A percentile compares a stretch with the other conserved stretches of the same genome.
These are phyloP conservation scores for Lecanosticta acicola DNA, from an alignment of 2,329 filamentous ascomycete species.

Conservation along the genomic window DNA sequence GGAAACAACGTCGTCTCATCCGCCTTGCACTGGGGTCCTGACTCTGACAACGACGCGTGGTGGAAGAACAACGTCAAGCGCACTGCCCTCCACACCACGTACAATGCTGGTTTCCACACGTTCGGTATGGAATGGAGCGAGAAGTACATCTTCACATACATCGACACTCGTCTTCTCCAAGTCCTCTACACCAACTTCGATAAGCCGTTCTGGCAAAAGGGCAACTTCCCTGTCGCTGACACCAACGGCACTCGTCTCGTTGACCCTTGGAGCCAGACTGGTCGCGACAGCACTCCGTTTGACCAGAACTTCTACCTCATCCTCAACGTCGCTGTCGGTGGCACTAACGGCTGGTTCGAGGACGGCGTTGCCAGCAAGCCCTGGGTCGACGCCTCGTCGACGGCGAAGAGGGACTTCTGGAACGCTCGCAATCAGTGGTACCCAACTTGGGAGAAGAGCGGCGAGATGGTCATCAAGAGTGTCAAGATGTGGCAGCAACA, in stretches of 20 bases:
- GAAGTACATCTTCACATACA: conserved; percentile 82
- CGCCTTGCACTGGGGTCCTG: conserved; percentile 76
- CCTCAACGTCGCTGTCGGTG: conserved; percentile 37
- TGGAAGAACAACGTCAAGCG: conserved; percentile 79
- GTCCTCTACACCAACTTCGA: conserved; percentile 64
- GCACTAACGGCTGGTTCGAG: conserved; percentile 65
- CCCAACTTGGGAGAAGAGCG: conserved; percentile 34
- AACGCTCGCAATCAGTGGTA: conserved; percentile 38
- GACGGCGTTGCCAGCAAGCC: conserved; percentile 68
- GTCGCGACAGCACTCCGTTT: conserved; percentile 35
- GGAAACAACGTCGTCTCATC: conserved; percentile 78
- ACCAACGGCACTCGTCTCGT: conserved; percentile 35
- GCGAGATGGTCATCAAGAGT: conserved; percentile 38
- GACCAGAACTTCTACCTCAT: conserved; percentile 40
- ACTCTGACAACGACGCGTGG: conserved; percentile 67
- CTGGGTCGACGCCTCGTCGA: conserved; percentile 65
- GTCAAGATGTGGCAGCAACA: conserved; percentile 46
- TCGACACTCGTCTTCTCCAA: conserved; percentile 73
- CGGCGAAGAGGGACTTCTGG: conserved; percentile 74
- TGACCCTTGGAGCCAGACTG: conserved; percentile 36
- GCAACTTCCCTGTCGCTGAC: conserved; percentile 32
- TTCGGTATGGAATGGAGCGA: conserved; percentile 82
- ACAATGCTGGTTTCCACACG: conserved; percentile 62
- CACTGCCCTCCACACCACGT: conserved; percentile 68
- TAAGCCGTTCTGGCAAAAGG: conserved; percentile 36